Evolutionary conservation across 192 early-diverging fungal genomes (phyloP).

Genomic region (Coemansia interrupta): DNA sequence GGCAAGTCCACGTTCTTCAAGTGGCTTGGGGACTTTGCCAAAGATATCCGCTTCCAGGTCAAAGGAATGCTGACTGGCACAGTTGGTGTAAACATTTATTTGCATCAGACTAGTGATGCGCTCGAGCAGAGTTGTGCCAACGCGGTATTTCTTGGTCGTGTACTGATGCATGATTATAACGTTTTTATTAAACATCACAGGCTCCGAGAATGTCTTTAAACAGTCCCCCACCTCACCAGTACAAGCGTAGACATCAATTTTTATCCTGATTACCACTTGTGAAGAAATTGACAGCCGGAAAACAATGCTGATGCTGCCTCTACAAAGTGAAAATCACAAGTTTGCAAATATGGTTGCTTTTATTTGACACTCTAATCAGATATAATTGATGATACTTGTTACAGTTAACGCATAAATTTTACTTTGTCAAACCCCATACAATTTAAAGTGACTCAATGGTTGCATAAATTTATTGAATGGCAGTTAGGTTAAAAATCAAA

Average conservation of each 20-base stretch:
- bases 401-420: too few relatives aligned
- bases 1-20: slow-evolving; percentile 88
- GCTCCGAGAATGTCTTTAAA: slow-evolving; percentile 63
- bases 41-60: slow-evolving; percentile 57
- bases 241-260: slow-evolving; percentile 51
- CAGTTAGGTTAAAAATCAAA: too few relatives aligned
- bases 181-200: slow-evolving; percentile 64
- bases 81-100: slow-evolving; percentile 68
- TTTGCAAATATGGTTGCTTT: too few relatives aligned
- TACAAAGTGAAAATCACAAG: too few relatives aligned
- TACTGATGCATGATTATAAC: slow-evolving; percentile 63
- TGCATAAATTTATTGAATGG: too few relatives aligned
- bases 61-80: slow-evolving; percentile 59
- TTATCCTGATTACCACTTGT: too few relatives aligned
- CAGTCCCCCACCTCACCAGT: slow-evolving; percentile 66
- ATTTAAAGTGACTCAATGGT: too few relatives aligned
- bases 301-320: too few relatives aligned
- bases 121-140: slow-evolving; percentile 66
- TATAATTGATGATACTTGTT: too few relatives aligned
- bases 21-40: slow-evolving; percentile 72
- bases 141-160: slow-evolving; percentile 67
- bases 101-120: slow-evolving; percentile 66
- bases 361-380: too few relatives aligned
- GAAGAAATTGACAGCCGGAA: too few relatives aligned
- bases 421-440: too few relatives aligned